Conservation (phyloP, 2,329 filamentous ascomycete species). For the Cercospora zeina region DNA sequence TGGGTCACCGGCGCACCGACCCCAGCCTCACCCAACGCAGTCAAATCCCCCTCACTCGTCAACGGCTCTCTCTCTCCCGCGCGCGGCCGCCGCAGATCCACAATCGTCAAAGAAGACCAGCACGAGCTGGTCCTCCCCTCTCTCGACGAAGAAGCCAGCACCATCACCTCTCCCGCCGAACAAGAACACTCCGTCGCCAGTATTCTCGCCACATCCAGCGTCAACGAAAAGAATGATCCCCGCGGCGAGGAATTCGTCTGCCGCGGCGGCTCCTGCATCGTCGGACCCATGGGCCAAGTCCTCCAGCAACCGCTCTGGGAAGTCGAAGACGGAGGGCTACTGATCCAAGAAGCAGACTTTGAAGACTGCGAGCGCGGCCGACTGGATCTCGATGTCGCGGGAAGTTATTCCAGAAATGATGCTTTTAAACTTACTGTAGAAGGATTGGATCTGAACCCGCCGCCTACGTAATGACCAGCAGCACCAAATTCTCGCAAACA, state of each 20-base stretch:
- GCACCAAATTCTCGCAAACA: no score
- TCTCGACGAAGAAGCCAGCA: slow-evolving; percentile 27
- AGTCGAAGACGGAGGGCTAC: slow-evolving; percentile 63
- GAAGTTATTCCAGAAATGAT: slow-evolving; percentile 78
- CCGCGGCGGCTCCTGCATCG: slow-evolving; percentile 78
- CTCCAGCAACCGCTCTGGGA: slow-evolving; percentile 83
- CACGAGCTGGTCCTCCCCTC: slow-evolving; percentile 56
- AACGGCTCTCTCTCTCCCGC: slow-evolving; percentile 21
- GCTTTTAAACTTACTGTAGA: slow-evolving; percentile 61
- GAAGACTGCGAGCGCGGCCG: slow-evolving; percentile 82
- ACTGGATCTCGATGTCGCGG: slow-evolving; percentile 79
- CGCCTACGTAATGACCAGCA: slow-evolving; percentile 10
- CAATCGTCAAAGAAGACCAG: slow-evolving; percentile 50
- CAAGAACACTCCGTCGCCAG: background rate
- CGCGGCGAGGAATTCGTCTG: slow-evolving; percentile 58
- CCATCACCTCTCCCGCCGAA: slow-evolving; percentile 10
- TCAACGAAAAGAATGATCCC: slow-evolving; percentile 15
- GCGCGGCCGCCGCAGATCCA: slow-evolving; percentile 43
- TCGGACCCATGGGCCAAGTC: slow-evolving; percentile 76
- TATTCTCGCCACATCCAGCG: slow-evolving; percentile 10
- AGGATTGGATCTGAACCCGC: slow-evolving; percentile 54
- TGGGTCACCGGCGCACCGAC: slow-evolving; percentile 52
- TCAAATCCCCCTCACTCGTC: background rate
- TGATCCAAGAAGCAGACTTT: slow-evolving; percentile 76
- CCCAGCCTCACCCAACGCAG: background rate